Evolutionary conservation across 345 rosid species (phyloP), one percentile per base, ranked within the genome.

Genomic region (Gossypium thurberi): DNA sequence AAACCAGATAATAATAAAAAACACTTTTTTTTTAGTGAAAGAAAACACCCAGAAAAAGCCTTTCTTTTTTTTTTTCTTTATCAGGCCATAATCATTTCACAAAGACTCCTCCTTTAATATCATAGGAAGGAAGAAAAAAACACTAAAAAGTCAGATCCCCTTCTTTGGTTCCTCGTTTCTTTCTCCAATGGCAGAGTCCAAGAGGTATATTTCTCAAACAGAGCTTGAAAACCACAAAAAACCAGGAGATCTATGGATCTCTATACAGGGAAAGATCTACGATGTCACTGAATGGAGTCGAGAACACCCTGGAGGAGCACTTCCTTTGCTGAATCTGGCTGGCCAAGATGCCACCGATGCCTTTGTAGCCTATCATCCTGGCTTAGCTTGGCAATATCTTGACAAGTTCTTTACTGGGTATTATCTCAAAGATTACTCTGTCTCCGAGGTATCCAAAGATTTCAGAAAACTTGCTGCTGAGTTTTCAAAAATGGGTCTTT

Each of bases 331-430:
- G 20, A 83, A 71, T 69, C 87, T 87, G 8, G 88, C 87, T 2
- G 90, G 88, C 42, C 84, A 80, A 52, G 90, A 87, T 17, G 88
- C 73, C 37, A 84, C 90, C 9, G 88, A 87, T 20, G 90, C 90
- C 2, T 87, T 83, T 69, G 74, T 81, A n/a, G 90, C 90, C 28
- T 83, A 43, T 23, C 88, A 87, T 76, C 90, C 85, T 0, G 82
- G 79, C 53, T 40, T 81, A 17, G 85, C 87, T 2, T 84, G 90
- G 90, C 66, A 75, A 7, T 69, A 83, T 80, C 88, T 87, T 6
- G 83, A 80, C 47, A 78, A 75, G 33, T 83, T 84, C 85, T 87
- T 81, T 47, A 84, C 83, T 42, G 90, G 90, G 20, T 81, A 67
- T 42, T 74, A 81, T 77, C 85, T 87, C 65, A n/a, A 78, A 59